phyloP scores from a whole-genome alignment of 768 basidiomycete genomes.

The Phlebiopsis gigantea region DNA sequence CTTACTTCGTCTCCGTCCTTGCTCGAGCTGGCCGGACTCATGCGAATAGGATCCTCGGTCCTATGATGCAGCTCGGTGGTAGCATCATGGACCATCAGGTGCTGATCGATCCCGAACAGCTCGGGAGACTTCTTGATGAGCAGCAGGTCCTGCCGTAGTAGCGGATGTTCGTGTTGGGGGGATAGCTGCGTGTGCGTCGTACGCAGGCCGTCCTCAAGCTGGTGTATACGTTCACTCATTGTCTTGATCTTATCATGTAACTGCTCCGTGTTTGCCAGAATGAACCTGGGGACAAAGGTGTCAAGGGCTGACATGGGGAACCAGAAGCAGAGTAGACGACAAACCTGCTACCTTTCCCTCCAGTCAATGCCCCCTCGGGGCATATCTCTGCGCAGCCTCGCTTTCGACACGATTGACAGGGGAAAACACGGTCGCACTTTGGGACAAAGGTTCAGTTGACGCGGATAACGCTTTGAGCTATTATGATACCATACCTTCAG shows the following conservation, averaged over 20 bases:
- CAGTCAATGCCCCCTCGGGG: slow-evolving; percentile 52
- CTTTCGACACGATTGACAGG: slow-evolving; percentile 41
- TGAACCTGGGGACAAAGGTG: slow-evolving; percentile 39
- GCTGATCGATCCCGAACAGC: slow-evolving; percentile 31
- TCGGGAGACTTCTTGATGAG: slow-evolving; percentile 63
- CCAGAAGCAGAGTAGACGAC: slow-evolving; percentile 23
- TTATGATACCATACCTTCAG: slow-evolving; percentile 43
- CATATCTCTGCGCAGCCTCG: slow-evolving; percentile 28
- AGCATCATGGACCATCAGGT: slow-evolving; percentile 8
- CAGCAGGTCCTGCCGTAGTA: slow-evolving; percentile 52
- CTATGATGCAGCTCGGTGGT: not conserved
- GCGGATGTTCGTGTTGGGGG: slow-evolving; percentile 42
- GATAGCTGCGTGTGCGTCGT: slow-evolving; percentile 46
- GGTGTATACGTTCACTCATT: slow-evolving; percentile 55
- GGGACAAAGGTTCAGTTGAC: slow-evolving; percentile 36
- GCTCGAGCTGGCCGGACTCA: slow-evolving; percentile 13
- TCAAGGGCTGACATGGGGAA: not conserved
- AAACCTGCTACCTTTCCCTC: slow-evolving; percentile 72
- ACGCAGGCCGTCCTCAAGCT: slow-evolving; percentile 60
- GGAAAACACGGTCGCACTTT: slow-evolving; percentile 63
- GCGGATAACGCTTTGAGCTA: slow-evolving; percentile 43
- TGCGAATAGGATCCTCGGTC: slow-evolving; percentile 12
- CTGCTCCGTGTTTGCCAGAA: slow-evolving; percentile 67
- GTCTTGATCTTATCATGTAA: slow-evolving; percentile 65
- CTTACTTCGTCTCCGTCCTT: slow-evolving; percentile 19